Evolutionary conservation across 2,329 filamentous ascomycete genomes (phyloP).

Genomic region (Chrysosporium queenslandicum): DNA sequence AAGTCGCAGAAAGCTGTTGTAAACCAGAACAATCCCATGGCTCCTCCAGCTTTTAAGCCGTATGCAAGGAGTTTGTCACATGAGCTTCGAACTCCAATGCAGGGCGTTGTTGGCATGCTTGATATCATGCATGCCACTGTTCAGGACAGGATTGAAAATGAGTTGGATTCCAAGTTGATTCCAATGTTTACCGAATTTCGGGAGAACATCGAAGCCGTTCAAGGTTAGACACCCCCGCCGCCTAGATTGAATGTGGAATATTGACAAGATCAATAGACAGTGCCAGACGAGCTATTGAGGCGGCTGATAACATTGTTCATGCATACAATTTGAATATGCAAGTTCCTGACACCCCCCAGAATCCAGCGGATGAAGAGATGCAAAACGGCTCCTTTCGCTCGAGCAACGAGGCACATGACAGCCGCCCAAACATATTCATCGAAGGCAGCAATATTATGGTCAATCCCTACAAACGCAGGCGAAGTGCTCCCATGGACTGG

Average conservation of each 20-base stretch:
- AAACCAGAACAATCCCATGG: slow-evolving; percentile 18
- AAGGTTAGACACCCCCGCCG: slow-evolving; percentile 39
- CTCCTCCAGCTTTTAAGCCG: slow-evolving; percentile 51
- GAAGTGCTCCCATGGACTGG: slow-evolving; percentile 34
- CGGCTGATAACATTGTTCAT: slow-evolving; percentile 65
- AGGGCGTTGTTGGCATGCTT: slow-evolving; percentile 65
- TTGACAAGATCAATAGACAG: slow-evolving; percentile 44
- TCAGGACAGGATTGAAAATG: slow-evolving; percentile 52
- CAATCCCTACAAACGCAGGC: slow-evolving; percentile 38
- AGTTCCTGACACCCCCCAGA: slow-evolving; percentile 53
- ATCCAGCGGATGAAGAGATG: slow-evolving; percentile 31
- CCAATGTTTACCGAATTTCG: slow-evolving; percentile 53
- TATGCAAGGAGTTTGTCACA: slow-evolving; percentile 64
- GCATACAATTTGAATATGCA: slow-evolving; percentile 68
- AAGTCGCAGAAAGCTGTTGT: slow-evolving; percentile 18
- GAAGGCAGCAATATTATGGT: slow-evolving; percentile 36
- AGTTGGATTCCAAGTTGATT: slow-evolving; percentile 42
- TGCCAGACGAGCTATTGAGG: slow-evolving; percentile 60
- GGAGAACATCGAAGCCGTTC: slow-evolving; percentile 60
- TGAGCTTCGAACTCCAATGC: slow-evolving; percentile 63
- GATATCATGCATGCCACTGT: slow-evolving; percentile 68
- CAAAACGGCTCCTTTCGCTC: slow-evolving; percentile 22
- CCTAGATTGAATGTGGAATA: neutral
- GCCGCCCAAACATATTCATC: slow-evolving; percentile 33
- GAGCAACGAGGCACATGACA: slow-evolving; percentile 24